phyloP scores from a whole-genome alignment of 2,329 filamentous ascomycete species.

The Annulohypoxylon truncatum region DNA sequence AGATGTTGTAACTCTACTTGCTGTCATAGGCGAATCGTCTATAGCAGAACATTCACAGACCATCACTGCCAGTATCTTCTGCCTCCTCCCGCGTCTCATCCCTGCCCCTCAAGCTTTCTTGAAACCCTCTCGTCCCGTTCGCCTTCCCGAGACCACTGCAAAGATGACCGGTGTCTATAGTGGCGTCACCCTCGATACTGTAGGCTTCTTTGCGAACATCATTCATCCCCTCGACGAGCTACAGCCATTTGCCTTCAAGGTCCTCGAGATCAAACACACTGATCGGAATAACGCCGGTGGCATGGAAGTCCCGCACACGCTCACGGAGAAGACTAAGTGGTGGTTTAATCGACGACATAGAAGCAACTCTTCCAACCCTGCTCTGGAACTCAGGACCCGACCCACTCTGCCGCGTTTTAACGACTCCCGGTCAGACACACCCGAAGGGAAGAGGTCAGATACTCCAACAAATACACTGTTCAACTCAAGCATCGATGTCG shows the following conservation, averaged over 20 bases:
- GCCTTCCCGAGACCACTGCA: conserved; percentile 66
- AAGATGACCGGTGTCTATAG: conserved; percentile 69
- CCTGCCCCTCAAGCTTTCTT: conserved; percentile 73
- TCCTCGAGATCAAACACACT: conserved; percentile 61
- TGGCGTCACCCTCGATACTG: conserved; percentile 64
- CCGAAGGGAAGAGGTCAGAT: conserved; percentile 19
- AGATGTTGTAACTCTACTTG: conserved; percentile 71
- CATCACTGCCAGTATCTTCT: conserved; percentile 68
- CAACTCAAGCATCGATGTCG: conserved; percentile 41
- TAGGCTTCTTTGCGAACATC: conserved; percentile 72
- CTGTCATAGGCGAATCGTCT: conserved; percentile 70
- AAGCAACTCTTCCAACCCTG: conserved; percentile 31
- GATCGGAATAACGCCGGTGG: conserved; percentile 46
- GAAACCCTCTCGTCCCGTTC: conserved; percentile 64
- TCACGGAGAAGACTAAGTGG: conserved; percentile 18
- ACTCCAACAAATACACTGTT: conserved; percentile 30
- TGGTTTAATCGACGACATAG: conserved; percentile 26
- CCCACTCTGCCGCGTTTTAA: conserved; percentile 26
- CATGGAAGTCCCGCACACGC: conserved; percentile 33
- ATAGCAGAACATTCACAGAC: conserved; percentile 69
- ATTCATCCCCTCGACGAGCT: conserved; percentile 66
- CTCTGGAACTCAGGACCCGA: conserved; percentile 21
- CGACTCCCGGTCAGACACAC: conserved; percentile 31
- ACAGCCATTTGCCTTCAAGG: conserved; percentile 60
- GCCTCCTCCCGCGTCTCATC: conserved; percentile 69